These are phyloP conservation scores for Lasiosphaeria miniovina DNA, from an alignment of 495 filamentous ascomycete species.

Conservation along the genomic window DNA sequence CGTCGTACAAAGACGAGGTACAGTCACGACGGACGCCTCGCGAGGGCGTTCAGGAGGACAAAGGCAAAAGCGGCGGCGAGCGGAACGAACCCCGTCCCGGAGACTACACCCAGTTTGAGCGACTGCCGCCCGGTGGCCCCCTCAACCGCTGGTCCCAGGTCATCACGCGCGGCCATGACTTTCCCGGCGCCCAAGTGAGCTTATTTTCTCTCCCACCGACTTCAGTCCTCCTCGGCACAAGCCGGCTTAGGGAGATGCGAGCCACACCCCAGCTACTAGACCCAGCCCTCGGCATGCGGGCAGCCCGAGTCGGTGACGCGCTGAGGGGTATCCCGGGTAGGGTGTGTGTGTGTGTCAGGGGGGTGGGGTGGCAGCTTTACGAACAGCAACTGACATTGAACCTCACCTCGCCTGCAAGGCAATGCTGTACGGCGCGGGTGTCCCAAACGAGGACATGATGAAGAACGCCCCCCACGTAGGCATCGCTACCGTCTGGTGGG, in stretches of 20 bases:
- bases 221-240: conserved; percentile 8
- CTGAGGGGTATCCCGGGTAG: conserved; percentile 5
- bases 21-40: not conserved
- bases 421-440: conserved; percentile 93
- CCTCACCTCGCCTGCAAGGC: conserved; percentile 50
- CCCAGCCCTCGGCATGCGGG: not conserved
- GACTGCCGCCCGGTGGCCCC: conserved; percentile 38
- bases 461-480: conserved; percentile 89
- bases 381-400: conserved; percentile 2
- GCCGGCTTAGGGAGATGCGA: conserved; percentile 3
- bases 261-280: not conserved
- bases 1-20: conserved; percentile 24
- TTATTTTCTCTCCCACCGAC: not conserved
- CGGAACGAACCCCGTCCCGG: conserved; percentile 39
- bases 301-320: not conserved
- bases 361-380: not conserved
- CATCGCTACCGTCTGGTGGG: conserved; percentile 91
- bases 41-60: not conserved
- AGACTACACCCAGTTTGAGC: conserved; percentile 46
- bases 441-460: conserved; percentile 81
- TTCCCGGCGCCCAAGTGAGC: conserved; percentile 81
- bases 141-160: conserved; percentile 49
- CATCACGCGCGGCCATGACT: conserved; percentile 73
- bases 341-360: not conserved
- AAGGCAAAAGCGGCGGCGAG: not conserved